Conservation (phyloP, 371 early-diverging fungal genomes). For the Syncephalastrum contaminatum region DNA sequence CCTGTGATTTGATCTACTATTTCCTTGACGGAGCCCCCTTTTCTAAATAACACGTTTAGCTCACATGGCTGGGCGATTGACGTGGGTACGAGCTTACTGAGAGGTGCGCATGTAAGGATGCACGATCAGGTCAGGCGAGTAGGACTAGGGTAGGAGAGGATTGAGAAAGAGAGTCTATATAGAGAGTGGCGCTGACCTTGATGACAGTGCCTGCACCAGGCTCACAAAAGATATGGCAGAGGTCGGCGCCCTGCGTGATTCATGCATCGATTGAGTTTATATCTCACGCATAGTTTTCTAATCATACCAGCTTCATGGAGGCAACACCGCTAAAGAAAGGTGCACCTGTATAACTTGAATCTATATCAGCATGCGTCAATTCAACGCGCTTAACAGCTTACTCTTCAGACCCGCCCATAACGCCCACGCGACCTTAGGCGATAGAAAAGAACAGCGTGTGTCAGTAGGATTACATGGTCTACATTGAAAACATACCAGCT, state of each 20-base stretch:
- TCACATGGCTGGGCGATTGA: not conserved
- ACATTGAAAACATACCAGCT: conserved; percentile 54
- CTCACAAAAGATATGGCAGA: conserved; percentile 90
- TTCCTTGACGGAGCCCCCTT: conserved; percentile 31
- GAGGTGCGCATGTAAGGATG: conserved; percentile 58
- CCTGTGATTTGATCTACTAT: conserved; percentile 45
- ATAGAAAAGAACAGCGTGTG: not conserved
- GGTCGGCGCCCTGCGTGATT: conserved; percentile 78
- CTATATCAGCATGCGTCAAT: conserved; percentile 3
- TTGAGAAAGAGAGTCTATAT: not conserved
- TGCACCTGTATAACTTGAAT: conserved; percentile 85
- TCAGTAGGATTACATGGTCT: too few species aligned
- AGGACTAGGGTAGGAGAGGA: conserved; percentile 27
- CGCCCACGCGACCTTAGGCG: conserved; percentile 59
- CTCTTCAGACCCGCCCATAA: conserved; percentile 82
- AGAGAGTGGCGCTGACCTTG: conserved; percentile 50
- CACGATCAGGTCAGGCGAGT: conserved; percentile 66
- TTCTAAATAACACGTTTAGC: conserved; percentile 6
- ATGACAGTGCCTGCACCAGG: conserved; percentile 75
- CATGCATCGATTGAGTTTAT: not conserved
- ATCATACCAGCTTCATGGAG: conserved; percentile 73
- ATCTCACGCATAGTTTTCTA: too few species aligned
- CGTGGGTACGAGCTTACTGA: conserved; percentile 18
- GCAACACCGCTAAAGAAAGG: conserved; percentile 88
- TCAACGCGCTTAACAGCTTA: conserved; percentile 20